Conservation (phyloP, 306 rosid species). For the Rubus parviflorus region DNA sequence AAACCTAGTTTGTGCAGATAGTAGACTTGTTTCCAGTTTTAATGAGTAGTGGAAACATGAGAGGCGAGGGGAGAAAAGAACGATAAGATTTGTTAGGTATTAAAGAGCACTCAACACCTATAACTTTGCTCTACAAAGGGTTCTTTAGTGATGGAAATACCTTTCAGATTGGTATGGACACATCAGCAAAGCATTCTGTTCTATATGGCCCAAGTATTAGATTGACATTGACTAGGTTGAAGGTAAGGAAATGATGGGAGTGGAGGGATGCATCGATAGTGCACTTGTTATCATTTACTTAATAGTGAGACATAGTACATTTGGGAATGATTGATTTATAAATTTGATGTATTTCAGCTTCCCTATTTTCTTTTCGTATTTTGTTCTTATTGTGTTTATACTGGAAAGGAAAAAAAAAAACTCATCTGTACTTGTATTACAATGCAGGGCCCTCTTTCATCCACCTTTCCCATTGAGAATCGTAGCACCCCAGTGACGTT, state of each 20-base stretch:
- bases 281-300: neutral
- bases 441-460: constrained; percentile 83
- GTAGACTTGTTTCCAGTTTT: neutral
- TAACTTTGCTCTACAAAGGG: neutral
- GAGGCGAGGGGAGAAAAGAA: neutral
- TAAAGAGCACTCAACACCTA: neutral
- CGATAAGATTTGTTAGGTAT: neutral
- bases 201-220: neutral
- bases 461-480: constrained; percentile 82
- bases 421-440: neutral
- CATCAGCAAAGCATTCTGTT: neutral
- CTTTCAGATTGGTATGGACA: neutral
- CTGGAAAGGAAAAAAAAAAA: neutral
- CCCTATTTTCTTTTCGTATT: neutral
- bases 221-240: constrained; percentile 5
- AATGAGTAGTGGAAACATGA: neutral
- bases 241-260: neutral
- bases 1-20: neutral
- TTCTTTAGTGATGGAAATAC: neutral
- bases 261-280: neutral
- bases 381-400: neutral
- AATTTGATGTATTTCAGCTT: neutral
- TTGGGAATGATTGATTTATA: neutral
- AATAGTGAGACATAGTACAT: neutral
- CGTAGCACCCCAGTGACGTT: constrained; percentile 45